Base-by-base conservation (phyloP, 257 asterid genomes). In the Solanum tacnaense region DNA sequence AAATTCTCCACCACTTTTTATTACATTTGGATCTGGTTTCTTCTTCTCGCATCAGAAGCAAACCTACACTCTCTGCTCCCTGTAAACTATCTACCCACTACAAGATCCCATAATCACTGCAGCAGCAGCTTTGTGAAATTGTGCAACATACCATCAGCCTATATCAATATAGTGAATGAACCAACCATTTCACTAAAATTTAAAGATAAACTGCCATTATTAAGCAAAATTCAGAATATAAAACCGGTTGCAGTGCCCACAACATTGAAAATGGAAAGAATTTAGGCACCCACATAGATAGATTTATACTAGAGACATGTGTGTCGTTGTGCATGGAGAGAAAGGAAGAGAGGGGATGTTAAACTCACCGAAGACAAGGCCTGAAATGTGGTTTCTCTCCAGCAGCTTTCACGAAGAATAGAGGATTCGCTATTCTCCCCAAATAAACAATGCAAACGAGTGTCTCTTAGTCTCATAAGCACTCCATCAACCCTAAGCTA, bases 401-500 rank as follows among this genome's bases (percentile, higher is more conserved):
- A 95, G 95, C 97, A 95, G 93, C 90, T 92, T 91, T 96, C 98
- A 81, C 97, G 94, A 90, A 95, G 98, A 92, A 97, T 85, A 88
- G 87, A 89, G 27, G 98, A 95, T 86, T 91, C 89, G 12, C 68
- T 56, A 92, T 83, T 84, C 67, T 92, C 95, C 88, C 74, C 88
- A 83, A 96, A 97, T 81, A 91, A 87, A 88, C 99, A 97, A 88
- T 94, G 98, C 94, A 97, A 88, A 78, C 99, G 99, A 65, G 99
- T 95, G 89, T 96, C 99, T 92, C 99, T 94, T 93, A 96, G 89
- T 92, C 99, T 94, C 98, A 97, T 92, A 65, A 96, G 98, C 92
- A 92, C 99, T 87, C 99, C 99, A 88, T 97, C 99, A 86, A 97
- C 99, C 93, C 99, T 96, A 87, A 97, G 99, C 98, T 97, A 94